A percentile compares a stretch with the other conserved stretches of the same genome.
Evolutionary conservation across 495 filamentous ascomycete genomes (phyloP).

Genomic region (Jackrogersella minutella): DNA sequence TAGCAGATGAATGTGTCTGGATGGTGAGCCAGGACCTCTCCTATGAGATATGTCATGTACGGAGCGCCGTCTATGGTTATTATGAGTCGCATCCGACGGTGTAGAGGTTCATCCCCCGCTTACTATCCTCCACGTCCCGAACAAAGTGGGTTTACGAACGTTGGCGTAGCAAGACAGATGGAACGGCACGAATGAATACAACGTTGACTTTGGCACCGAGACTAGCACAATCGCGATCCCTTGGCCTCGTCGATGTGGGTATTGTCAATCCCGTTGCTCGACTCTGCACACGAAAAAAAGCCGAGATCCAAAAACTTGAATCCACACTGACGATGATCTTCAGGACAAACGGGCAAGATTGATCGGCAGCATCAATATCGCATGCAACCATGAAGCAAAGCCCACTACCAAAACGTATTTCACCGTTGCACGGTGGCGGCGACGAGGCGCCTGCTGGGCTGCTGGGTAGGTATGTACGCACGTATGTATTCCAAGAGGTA

Average conservation of each 20-base stretch:
- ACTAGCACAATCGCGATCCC: constrained; percentile 31
- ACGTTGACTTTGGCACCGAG: constrained; percentile 32
- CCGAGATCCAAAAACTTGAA: constrained; percentile 22
- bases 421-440: constrained; percentile 19
- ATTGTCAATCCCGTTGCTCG: constrained; percentile 16
- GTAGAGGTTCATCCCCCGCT: constrained; percentile 32
- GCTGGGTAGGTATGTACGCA: no score
- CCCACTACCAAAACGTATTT: constrained; percentile 16
- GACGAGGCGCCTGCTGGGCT: constrained; percentile 19
- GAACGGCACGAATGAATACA: constrained; percentile 34
- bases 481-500: constrained; percentile 1
- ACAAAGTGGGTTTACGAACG: constrained; percentile 30
- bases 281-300: constrained; percentile 11
- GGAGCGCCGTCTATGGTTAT: constrained; percentile 9
- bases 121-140: constrained; percentile 31
- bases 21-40: constrained; percentile 20
- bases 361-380: constrained; percentile 33
- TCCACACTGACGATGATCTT: constrained; percentile 37
- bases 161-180: constrained; percentile 30
- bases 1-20: constrained; percentile 20
- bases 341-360: constrained; percentile 27
- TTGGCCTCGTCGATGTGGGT: constrained; percentile 32
- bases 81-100: constrained; percentile 27
- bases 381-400: constrained; percentile 32
- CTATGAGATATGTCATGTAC: constrained; percentile 16